phyloP scores from a whole-genome alignment of 2,329 filamentous ascomycete genomes.

The Fusarium piperis region DNA sequence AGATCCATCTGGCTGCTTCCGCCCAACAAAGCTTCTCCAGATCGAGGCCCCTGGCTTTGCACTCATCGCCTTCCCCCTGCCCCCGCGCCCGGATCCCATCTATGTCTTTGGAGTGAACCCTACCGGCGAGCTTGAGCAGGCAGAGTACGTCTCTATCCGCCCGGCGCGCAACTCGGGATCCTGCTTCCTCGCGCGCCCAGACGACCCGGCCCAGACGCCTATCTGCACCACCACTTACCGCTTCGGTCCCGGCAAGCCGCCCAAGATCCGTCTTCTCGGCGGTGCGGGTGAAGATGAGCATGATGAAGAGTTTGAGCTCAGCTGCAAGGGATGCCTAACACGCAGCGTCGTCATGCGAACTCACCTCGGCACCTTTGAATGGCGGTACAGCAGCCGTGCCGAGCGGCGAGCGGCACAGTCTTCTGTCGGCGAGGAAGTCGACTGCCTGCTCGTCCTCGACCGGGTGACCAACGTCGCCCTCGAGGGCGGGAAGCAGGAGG shows the following conservation, averaged over 20 bases:
- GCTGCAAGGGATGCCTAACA: slow-evolving; percentile 54
- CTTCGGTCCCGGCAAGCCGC: slow-evolving; percentile 64
- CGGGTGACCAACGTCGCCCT: slow-evolving; percentile 49
- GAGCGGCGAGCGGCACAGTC: slow-evolving; percentile 54
- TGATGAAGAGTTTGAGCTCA: slow-evolving; percentile 41
- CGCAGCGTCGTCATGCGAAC: slow-evolving; percentile 58
- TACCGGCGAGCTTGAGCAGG: slow-evolving; percentile 50
- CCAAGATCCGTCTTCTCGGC: slow-evolving; percentile 51
- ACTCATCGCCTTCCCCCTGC: slow-evolving; percentile 54
- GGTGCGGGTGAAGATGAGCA: neutral
- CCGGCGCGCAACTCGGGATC: slow-evolving; percentile 57
- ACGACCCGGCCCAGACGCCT: slow-evolving; percentile 46
- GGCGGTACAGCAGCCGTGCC: slow-evolving; percentile 61
- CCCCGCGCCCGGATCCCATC: slow-evolving; percentile 52
- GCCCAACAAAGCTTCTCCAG: slow-evolving; percentile 57
- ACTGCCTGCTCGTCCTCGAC: slow-evolving; percentile 63
- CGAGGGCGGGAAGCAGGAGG: slow-evolving; percentile 42
- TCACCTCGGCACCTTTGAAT: slow-evolving; percentile 62
- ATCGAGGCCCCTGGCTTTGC: slow-evolving; percentile 59
- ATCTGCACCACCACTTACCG: slow-evolving; percentile 65
- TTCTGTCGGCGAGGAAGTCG: slow-evolving; percentile 40
- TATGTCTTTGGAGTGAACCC: slow-evolving; percentile 53
- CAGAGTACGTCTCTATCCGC: slow-evolving; percentile 63
- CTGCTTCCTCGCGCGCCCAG: slow-evolving; percentile 58
- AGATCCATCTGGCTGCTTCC: slow-evolving; percentile 50